Evolutionary conservation across 2,329 filamentous ascomycete species (phyloP).

Genomic region (Penicillium sp.): DNA sequence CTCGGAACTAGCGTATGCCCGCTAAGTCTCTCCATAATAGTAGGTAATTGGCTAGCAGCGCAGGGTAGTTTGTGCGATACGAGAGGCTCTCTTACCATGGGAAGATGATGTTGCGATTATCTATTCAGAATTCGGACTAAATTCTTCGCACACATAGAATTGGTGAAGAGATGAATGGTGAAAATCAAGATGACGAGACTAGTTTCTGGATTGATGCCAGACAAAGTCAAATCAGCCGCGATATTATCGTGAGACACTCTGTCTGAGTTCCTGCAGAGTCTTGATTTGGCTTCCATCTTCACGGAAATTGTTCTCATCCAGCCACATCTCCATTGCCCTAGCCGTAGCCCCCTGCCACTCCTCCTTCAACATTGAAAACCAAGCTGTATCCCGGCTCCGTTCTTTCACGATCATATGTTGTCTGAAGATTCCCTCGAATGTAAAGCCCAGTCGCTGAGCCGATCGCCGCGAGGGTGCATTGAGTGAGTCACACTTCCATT

Average conservation of each 20-base stretch:
- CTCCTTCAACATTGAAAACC: constrained; percentile 19
- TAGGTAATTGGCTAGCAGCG: too few relatives aligned
- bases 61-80: too few relatives aligned
- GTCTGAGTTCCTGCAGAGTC: background rate
- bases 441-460: constrained; percentile 57
- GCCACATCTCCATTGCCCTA: background rate
- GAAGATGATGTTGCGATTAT: too few relatives aligned
- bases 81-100: too few relatives aligned
- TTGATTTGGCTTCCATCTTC: background rate
- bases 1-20: too few relatives aligned
- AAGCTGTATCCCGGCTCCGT: constrained; percentile 53
- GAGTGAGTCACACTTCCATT: constrained; percentile 62
- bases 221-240: too few relatives aligned
- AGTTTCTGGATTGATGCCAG: background rate
- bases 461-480: constrained; percentile 56
- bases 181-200: too few relatives aligned
- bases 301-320: background rate
- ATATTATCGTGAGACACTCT: too few relatives aligned
- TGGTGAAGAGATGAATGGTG: too few relatives aligned
- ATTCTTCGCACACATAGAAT: too few relatives aligned
- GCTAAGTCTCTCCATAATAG: too few relatives aligned
- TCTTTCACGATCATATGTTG: constrained; percentile 61
- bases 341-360: background rate
- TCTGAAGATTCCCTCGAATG: constrained; percentile 58
- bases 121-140: too few relatives aligned